Conservation (phyloP, 495 filamentous ascomycete species). For the Aspergillus egyptiacus region DNA sequence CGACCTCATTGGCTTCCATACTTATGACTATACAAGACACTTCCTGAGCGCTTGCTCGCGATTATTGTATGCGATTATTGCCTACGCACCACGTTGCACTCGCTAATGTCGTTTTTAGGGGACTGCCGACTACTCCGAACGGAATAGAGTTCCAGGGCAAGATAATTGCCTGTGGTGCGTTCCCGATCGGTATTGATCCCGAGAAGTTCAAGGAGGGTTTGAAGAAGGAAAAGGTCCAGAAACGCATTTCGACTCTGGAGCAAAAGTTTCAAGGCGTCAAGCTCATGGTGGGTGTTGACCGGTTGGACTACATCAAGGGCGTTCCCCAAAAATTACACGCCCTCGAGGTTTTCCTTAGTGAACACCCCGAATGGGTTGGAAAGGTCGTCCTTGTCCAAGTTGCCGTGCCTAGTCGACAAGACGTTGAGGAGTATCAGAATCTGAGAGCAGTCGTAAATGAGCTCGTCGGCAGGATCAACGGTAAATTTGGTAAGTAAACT, state of each 20-base stretch:
- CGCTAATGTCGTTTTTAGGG: slow-evolving; percentile 38
- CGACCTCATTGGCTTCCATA: slow-evolving; percentile 94
- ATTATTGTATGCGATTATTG: slow-evolving; percentile 59
- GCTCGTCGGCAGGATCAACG: slow-evolving; percentile 90
- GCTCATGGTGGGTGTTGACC: slow-evolving; percentile 92
- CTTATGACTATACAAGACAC: slow-evolving; percentile 92
- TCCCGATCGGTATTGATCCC: slow-evolving; percentile 95
- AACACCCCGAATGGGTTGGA: slow-evolving; percentile 96
- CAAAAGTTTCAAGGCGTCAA: slow-evolving; percentile 94
- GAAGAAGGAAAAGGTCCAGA: slow-evolving; percentile 75
- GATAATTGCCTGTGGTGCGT: slow-evolving; percentile 81
- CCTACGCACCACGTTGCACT: not conserved
- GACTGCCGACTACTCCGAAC: slow-evolving; percentile 75
- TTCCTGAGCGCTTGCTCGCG: slow-evolving; percentile 90
- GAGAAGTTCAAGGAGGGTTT: slow-evolving; percentile 89
- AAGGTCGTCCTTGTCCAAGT: slow-evolving; percentile 98
- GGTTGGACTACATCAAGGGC: slow-evolving; percentile 96
- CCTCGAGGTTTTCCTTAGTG: slow-evolving; percentile 90
- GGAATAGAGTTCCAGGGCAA: slow-evolving; percentile 81
- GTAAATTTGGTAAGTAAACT: slow-evolving; percentile 63
- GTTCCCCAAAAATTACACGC: slow-evolving; percentile 95
- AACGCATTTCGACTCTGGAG: slow-evolving; percentile 77
- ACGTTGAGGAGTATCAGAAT: slow-evolving; percentile 98
- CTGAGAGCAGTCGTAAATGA: slow-evolving; percentile 90
- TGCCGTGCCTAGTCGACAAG: slow-evolving; percentile 85